A percentile compares a stretch with the other conserved stretches of the same genome.
Evolutionary conservation across 2,329 filamentous ascomycete species (phyloP).

Genomic region (Talaromyces amestolkiae): DNA sequence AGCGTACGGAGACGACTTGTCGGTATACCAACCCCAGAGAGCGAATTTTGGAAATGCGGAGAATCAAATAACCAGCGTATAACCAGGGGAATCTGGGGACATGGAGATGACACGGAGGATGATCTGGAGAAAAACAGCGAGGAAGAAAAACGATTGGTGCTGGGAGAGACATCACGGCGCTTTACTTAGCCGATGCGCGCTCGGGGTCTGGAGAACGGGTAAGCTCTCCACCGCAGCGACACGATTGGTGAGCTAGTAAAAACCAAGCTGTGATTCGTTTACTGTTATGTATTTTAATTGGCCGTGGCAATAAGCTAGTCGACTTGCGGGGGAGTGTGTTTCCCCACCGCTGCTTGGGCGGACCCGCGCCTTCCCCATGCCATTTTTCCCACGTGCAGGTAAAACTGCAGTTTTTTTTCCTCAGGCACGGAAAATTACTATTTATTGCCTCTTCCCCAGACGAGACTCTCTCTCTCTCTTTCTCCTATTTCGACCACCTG

Average conservation of each 20-base stretch:
- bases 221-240: background rate
- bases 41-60: background rate
- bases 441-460: background rate
- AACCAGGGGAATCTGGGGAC: background rate
- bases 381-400: background rate
- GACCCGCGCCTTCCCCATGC: background rate
- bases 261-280: background rate
- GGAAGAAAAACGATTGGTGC: background rate
- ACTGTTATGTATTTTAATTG: background rate
- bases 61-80: background rate
- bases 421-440: background rate
- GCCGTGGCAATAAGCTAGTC: background rate
- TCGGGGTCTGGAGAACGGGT: background rate
- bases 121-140: background rate
- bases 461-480: background rate
- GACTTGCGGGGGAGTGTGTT: background rate
- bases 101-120: background rate
- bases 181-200: background rate
- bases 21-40: background rate
- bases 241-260: background rate
- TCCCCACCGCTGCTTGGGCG: background rate
- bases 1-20: too few species aligned
- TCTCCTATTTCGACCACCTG: background rate
- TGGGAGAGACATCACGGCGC: background rate
- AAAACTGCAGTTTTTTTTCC: background rate